Base-by-base conservation (phyloP, 805 yeast genomes). In the Kluyveromyces lactis region DNA sequence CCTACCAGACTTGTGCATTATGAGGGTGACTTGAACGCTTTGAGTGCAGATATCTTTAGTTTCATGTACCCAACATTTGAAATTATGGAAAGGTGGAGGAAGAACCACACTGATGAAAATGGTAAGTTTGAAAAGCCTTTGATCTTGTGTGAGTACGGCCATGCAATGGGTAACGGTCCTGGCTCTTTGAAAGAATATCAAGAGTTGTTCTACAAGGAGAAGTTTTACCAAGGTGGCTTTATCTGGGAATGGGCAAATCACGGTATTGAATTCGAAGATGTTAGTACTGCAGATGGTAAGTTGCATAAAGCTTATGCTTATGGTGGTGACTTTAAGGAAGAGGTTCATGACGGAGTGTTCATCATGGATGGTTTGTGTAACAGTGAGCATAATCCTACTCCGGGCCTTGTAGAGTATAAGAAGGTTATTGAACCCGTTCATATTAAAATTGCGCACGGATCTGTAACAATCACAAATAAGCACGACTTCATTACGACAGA, bases 191-290 rank as follows among this genome's bases (percentile, higher is more conserved):
- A 31, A 18, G 33, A 31, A 31, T 31, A 31, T 18, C 33, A 31
- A 18, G 33, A 31, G 18, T 12, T 31, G n/a, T 31, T 31, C 17
- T 31, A 31, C 17, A 18, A 18, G 17, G 23, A 31, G n/a, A 17
- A 12, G 3, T 31, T 31, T 7, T 31, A 16, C 23, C 33, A 31
- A 10, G 33, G 33, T 31, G 33, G 33, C n/a, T 31, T 31, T 21
- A 31, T 31, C 21, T 31, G 33, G 33, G 33, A 31, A 31, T 31
- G 33, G 33, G 33, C 33, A 8, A 31, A 31, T 31, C 33, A 31
- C 23, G 33, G 33, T 4, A 31, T 31, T 18, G 33, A 31, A 16
- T 31, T 31, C n/a, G 33, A 31, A 21, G 17, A 16, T 16, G 21
- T 15, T n/a, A 16, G 33, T 16, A 31, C 15, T 9, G 9, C 9